phyloP scores from a whole-genome alignment of 257 asterid species.

The Agastache rugosa region DNA sequence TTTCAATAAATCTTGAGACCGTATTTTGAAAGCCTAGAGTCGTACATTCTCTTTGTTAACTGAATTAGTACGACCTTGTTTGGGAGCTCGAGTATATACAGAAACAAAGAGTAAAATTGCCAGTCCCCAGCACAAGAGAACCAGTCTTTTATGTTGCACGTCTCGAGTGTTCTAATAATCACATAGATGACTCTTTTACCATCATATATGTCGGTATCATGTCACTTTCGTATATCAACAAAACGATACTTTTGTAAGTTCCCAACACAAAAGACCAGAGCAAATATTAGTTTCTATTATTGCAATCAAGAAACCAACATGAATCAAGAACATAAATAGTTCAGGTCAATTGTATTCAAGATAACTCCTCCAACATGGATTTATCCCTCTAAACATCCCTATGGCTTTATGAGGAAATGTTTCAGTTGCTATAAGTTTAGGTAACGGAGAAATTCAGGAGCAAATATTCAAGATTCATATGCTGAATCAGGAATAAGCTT shows the following conservation, averaged over 20 bases:
- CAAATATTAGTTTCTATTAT: background rate
- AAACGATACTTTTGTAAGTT: background rate
- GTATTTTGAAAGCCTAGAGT: background rate
- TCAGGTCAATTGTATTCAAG: background rate
- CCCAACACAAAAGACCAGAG: background rate
- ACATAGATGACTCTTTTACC: too few relatives aligned
- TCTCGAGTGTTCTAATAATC: constrained; percentile 1
- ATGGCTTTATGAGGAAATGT: background rate
- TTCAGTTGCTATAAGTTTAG: background rate
- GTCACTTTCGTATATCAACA: background rate
- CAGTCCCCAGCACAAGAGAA: too few relatives aligned
- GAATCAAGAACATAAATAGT: background rate
- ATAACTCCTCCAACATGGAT: too few relatives aligned
- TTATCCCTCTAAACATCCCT: background rate
- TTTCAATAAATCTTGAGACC: background rate
- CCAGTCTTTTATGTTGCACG: background rate
- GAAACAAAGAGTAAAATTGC: background rate
- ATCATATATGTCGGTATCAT: background rate
- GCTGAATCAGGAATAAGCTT: background rate
- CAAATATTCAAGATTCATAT: background rate
- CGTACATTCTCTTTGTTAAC: constrained; percentile 8
- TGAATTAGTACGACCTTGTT: background rate
- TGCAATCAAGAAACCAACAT: background rate
- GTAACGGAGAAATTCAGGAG: background rate
- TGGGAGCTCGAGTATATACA: background rate